Percentiles rank a stretch among this genome's conserved stretches.
phyloP scores from a whole-genome alignment of 257 asterid species.

The Hygrophila difformis region DNA sequence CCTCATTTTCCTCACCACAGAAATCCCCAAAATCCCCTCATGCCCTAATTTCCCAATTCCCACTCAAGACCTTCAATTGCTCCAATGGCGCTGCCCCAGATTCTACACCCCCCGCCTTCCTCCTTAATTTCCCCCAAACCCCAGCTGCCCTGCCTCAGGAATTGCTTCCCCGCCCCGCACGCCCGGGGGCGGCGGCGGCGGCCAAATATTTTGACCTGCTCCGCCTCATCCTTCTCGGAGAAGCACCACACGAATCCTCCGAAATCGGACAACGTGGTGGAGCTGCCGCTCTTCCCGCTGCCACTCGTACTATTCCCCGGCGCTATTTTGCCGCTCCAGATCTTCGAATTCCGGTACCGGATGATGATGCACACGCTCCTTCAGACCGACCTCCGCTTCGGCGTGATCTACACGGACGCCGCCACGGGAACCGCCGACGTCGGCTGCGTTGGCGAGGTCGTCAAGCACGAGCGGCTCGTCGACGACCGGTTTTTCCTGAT shows the following conservation, averaged over 20 bases:
- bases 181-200: conserved; percentile 34
- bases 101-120: conserved; percentile 52
- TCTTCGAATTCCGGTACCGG: conserved; percentile 92
- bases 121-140: conserved; percentile 34
- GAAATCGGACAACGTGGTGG: conserved; percentile 56
- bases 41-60: not conserved
- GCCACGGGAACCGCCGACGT: conserved; percentile 76
- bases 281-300: conserved; percentile 88
- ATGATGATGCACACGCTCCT: conserved; percentile 99
- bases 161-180: conserved; percentile 19
- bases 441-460: conserved; percentile 93
- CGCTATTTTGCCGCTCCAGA: conserved; percentile 75
- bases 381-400: conserved; percentile 93
- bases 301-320: conserved; percentile 95
- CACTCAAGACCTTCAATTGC: not conserved
- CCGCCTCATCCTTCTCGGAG: conserved; percentile 80
- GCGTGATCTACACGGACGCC: conserved; percentile 82
- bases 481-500: conserved; percentile 88
- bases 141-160: conserved; percentile 25
- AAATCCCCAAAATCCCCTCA: not conserved
- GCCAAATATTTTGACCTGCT: conserved; percentile 42
- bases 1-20: not conserved
- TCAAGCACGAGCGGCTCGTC: conserved; percentile 86
- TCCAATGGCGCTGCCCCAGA: conserved; percentile 73
- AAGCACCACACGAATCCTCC: conserved; percentile 58